phyloP scores from a whole-genome alignment of 139 green algal species.

The Edaphochlamys debaryana region DNA sequence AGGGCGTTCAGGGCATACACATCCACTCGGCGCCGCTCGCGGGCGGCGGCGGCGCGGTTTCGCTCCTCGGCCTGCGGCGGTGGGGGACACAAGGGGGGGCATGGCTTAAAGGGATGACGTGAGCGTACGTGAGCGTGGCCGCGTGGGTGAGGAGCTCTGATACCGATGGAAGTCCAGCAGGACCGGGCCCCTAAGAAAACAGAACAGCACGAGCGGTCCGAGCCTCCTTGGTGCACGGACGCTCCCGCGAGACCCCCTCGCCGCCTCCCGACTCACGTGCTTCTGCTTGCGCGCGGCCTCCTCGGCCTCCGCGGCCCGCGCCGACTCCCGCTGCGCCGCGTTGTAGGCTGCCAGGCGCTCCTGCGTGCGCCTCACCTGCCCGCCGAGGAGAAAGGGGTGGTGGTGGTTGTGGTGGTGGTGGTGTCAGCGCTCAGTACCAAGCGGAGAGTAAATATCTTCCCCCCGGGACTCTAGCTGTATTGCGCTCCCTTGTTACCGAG shows the following conservation, averaged over 20 bases:
- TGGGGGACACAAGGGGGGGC: background rate
- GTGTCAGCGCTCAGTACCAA: too few species aligned
- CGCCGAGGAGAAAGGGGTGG: too few species aligned
- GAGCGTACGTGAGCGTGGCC: too few species aligned
- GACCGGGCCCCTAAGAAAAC: background rate
- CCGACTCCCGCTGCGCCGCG: constrained; percentile 21
- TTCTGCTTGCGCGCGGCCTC: background rate
- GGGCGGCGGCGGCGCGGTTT: background rate
- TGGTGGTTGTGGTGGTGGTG: too few species aligned
- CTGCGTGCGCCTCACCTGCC: constrained; percentile 24
- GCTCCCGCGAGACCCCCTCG: too few species aligned
- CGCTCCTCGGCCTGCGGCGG: constrained; percentile 19
- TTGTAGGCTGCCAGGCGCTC: constrained; percentile 31
- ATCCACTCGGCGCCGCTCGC: constrained; percentile 31
- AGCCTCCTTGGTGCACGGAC: too few species aligned
- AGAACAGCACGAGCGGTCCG: background rate
- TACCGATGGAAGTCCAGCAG: background rate
- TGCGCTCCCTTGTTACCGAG: too few species aligned
- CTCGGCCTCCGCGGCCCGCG: constrained; percentile 17
- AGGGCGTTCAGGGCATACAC: constrained; percentile 28
- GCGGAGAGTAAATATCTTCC: too few species aligned
- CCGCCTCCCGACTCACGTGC: background rate
- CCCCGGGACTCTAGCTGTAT: too few species aligned
- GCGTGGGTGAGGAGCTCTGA: background rate
- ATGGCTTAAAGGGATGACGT: background rate